Evolutionary conservation across 306 rosid genomes (phyloP).

Genomic region (Arachis stenosperma): DNA sequence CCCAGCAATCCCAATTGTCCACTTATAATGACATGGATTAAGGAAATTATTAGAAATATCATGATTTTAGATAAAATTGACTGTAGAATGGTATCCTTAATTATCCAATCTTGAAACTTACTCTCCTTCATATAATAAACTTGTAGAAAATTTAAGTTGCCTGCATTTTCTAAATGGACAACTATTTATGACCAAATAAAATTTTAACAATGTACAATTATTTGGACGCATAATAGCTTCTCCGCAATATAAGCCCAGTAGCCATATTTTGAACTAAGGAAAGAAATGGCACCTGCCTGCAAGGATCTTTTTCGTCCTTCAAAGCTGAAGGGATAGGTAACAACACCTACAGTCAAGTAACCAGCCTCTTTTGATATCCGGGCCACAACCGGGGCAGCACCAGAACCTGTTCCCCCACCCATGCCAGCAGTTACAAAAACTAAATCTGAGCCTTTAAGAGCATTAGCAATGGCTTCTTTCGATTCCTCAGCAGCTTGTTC

Average conservation of each 20-base stretch:
- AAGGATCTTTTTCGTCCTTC: constrained; percentile 96
- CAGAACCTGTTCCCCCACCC: constrained; percentile 99
- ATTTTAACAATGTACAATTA: no score
- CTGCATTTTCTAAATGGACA: no score
- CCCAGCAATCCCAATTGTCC: no score
- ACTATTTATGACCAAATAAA: no score
- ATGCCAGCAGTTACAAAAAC: constrained; percentile 95
- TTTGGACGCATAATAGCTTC: constrained; percentile 2
- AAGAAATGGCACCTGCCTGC: constrained; percentile 75
- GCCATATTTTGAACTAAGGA: constrained; percentile 28
- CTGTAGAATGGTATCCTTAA: no score
- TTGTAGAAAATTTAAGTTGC: no score
- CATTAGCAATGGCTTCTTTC: constrained; percentile 74
- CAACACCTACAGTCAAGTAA: constrained; percentile 93
- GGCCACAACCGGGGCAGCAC: constrained; percentile 96
- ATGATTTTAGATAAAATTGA: no score
- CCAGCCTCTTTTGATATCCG: constrained; percentile 87
- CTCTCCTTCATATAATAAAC: no score
- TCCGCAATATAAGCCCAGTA: neutral
- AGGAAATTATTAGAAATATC: no score
- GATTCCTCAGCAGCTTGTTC: constrained; percentile 99
- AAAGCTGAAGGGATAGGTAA: constrained; percentile 88
- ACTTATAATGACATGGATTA: no score
- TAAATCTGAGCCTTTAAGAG: constrained; percentile 92
- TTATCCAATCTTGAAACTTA: no score